Evolutionary conservation across 495 filamentous ascomycete genomes (phyloP), one percentile per base, ranked within the genome.

Genomic region (Aspergillus carlsbadensis): DNA sequence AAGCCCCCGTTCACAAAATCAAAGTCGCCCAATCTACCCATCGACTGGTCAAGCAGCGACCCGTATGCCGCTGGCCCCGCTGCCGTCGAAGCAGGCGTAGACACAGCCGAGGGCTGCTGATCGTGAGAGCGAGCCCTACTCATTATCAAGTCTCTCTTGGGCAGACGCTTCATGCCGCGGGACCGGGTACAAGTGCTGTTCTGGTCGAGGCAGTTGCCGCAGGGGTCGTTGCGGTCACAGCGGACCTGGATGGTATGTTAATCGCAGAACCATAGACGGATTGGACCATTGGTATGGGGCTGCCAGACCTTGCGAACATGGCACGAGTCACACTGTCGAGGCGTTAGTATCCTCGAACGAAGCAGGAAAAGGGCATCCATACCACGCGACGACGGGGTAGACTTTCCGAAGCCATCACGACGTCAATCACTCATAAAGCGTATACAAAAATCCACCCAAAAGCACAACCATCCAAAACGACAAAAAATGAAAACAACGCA

Each of bases 191-290:
- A 66, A 0, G 40, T 15, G 0, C 53, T 21, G 15, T 52, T 56
- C 48, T 56, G 53, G 44, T 66, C 63, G 18, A 49, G 54, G 40
- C 63, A 66, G 52, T 66, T 63, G 8, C 60, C 57, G 57, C 63
- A 66, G 24, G 63, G 63, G 18, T 58, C 41, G 15, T 51, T 44
- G 34, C 63, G 31, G 52, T 66, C 57, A 41, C 63, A 66, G 10
- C 63, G 63, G 39, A 66, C 63, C 63, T 65, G n/a, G 43, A 17
- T 21, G 31, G 3, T 20, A 6, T 10, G 52, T 18, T 39, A 47
- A 4, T 24, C 13, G 10, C 6, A 21, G n/a, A 44, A 21, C 11
- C 35, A 14, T 52, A 1, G 15, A 45, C n/a, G 15, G 1, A 15
- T 15, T n/a, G n/a, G n/a, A n/a, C n/a, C n/a, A n/a, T n/a, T n/a